Percentiles rank a stretch among this genome's conserved stretches.
Conservation (phyloP, 2,329 filamentous ascomycete genomes). For the Reticulascus tulasneorum region DNA sequence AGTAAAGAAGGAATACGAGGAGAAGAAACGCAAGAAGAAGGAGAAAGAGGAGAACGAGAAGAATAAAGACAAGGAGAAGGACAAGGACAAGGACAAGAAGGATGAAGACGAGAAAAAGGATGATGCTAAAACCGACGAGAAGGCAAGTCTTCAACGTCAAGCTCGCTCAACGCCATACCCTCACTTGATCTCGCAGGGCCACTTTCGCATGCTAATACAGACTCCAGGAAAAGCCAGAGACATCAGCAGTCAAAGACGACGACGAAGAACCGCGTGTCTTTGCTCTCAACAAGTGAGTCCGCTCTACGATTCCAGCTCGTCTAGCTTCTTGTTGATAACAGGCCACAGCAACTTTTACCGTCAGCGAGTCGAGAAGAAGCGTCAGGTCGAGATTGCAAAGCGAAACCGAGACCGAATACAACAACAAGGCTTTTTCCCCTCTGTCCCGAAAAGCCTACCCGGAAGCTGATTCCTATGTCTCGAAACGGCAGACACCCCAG, state of each 20-base stretch:
- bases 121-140: constrained; percentile 28
- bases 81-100: constrained; percentile 40
- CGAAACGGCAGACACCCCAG: too few relatives aligned
- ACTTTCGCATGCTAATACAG: too few relatives aligned
- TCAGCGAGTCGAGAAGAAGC: constrained; percentile 74
- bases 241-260: constrained; percentile 26
- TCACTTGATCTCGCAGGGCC: too few relatives aligned
- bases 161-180: too few relatives aligned
- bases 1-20: constrained; percentile 73
- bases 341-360: constrained; percentile 72
- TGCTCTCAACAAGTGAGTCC: constrained; percentile 32
- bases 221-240: constrained; percentile 34
- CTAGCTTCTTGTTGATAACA: background rate
- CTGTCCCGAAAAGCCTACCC: constrained; percentile 66
- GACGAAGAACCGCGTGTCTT: constrained; percentile 78
- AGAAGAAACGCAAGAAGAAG: constrained; percentile 64
- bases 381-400: constrained; percentile 73
- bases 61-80: constrained; percentile 44
- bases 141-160: too few relatives aligned
- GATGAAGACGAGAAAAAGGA: constrained; percentile 39
- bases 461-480: too few relatives aligned
- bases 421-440: constrained; percentile 78
- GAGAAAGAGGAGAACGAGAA: constrained; percentile 61
- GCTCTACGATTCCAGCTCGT: background rate
- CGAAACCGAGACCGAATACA: constrained; percentile 76